Evolutionary conservation across 306 rosid genomes (phyloP), one percentile per base, ranked within the genome.

Genomic region (Heteromeles arbutifolia): DNA sequence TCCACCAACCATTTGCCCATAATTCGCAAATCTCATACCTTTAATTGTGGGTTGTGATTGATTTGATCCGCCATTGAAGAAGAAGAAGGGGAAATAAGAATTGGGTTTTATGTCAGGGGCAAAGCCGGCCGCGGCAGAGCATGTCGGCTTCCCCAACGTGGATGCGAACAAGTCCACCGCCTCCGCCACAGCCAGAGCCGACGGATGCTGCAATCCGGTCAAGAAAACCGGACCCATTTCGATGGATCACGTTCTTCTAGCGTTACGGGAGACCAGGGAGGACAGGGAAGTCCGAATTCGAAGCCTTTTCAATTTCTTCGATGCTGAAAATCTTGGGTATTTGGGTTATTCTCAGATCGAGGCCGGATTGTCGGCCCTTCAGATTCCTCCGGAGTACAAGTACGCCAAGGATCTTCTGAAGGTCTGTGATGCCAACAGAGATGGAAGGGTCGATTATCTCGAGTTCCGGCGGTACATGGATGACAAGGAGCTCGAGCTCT

Each of bases 401-500:
- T 94, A 91, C 76, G 97, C 97, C 10, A 87, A 78, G 77, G 98
- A 94, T 82, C 82, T 94, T 69, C 65, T 94, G 43, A 90, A 84
- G 72, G 97, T 92, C 10, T 90, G 94, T 26, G 98, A 94, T 65
- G 83, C 85, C 48, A 87, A 94, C 84, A 85, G 82, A 45, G 98
- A 94, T 57, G 97, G 96, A 9, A 79, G 89, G 21, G 96, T 94
- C 45, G 92, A 94, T 68, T 94, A 82, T 77, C 75, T 43, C 10
- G 98, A 91, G 83, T 94, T 94, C 75, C 88, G 85, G 41, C 88
- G 77, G 70, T 94, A 94, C 73, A 91, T 94, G 98, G 98, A 94
- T 73, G 92, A 87, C 34, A 94, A 94, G 81, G 98, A 94, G 85
- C 87, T 94, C 7, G 98, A 94, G 86, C 96, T 94, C 50, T 94